Conservation (phyloP, 139 green algal genomes). For the Closterium sp. region DNA sequence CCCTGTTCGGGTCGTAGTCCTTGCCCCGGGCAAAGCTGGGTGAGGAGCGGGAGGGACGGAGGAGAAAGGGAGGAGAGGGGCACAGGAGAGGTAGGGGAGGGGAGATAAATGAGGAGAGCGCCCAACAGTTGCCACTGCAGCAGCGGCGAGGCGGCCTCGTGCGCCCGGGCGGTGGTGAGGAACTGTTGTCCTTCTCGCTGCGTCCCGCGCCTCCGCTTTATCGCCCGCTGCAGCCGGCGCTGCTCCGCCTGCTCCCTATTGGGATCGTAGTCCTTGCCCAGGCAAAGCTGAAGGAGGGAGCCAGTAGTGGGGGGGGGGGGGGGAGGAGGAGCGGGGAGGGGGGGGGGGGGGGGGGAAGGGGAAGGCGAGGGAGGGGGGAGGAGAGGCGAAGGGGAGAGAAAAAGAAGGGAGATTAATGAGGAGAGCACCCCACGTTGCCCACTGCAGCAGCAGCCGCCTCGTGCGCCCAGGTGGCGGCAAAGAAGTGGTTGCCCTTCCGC, state of each 20-base stretch:
- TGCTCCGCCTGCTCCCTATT: too few species aligned
- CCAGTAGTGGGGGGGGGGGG: too few species aligned
- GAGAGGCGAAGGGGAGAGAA: too few species aligned
- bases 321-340: too few species aligned
- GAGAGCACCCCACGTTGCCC: conserved; percentile 66
- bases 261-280: too few species aligned
- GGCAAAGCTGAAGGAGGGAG: background rate
- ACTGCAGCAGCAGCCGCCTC: conserved; percentile 40
- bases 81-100: too few species aligned
- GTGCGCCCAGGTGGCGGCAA: too few species aligned
- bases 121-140: background rate
- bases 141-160: background rate
- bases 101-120: conserved; percentile 4
- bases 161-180: too few species aligned
- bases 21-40: conserved; percentile 42
- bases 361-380: background rate
- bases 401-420: background rate
- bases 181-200: too few species aligned
- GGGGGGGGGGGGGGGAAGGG: background rate
- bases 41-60: background rate
- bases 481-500: too few species aligned
- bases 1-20: conserved; percentile 58
- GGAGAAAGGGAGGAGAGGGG: background rate
- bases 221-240: too few species aligned
- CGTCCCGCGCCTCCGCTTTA: too few species aligned